Percentiles rank a stretch among this genome's conserved stretches.
Conservation (phyloP, 257 asterid species). For the Anisodus tanguticus region DNA sequence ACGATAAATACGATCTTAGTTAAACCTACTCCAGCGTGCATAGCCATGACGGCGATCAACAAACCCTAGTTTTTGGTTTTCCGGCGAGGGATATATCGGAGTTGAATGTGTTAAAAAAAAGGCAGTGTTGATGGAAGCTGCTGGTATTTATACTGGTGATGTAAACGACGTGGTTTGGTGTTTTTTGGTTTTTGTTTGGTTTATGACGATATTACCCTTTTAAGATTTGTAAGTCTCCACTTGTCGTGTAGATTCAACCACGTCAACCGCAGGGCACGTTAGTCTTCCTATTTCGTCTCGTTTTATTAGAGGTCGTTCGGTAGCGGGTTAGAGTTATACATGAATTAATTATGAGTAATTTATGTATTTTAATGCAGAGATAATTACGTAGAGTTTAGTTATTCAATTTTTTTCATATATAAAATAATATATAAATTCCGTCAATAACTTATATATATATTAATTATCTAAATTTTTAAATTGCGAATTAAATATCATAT, state of each 20-base stretch:
- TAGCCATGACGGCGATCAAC: conserved; percentile 25
- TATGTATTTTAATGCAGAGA: too few species aligned
- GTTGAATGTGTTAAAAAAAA: not conserved
- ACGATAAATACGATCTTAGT: conserved; percentile 30
- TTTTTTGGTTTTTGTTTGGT: not conserved
- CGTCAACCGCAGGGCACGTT: conserved; percentile 6
- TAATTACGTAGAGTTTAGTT: too few species aligned
- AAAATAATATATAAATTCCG: too few species aligned
- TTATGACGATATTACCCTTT: not conserved
- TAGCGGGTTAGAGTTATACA: too few species aligned
- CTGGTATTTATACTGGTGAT: not conserved
- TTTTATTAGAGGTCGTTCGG: not conserved
- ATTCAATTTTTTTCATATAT: too few species aligned
- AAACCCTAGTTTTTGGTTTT: not conserved
- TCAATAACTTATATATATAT: too few species aligned
- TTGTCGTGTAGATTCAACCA: not conserved
- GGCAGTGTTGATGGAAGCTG: not conserved
- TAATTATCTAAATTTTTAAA: too few species aligned
- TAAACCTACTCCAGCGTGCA: conserved; percentile 36
- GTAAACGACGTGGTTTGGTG: not conserved
- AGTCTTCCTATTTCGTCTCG: not conserved
- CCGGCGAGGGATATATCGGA: not conserved
- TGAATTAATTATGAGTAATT: too few species aligned
- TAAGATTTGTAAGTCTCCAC: not conserved
- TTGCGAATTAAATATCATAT: too few species aligned